Evolutionary conservation across 768 basidiomycete genomes (phyloP).

Genomic region (Basidioascus undulatus): DNA sequence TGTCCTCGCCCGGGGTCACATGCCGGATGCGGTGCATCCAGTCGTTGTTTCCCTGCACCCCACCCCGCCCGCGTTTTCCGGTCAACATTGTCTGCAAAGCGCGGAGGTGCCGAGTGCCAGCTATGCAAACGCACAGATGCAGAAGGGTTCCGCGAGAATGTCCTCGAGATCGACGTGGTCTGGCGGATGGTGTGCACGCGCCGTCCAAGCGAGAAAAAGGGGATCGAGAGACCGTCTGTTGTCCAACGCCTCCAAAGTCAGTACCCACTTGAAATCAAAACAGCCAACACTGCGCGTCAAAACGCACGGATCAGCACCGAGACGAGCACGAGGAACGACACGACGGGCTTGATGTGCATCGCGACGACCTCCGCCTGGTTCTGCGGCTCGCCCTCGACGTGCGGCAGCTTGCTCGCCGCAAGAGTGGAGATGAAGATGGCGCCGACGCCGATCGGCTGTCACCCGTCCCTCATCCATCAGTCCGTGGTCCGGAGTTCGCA

Average conservation of each 20-base stretch:
- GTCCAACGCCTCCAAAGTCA: neutral
- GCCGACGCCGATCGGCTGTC: conserved; percentile 67
- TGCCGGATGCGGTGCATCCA: conserved; percentile 45
- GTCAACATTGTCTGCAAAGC: too few relatives aligned
- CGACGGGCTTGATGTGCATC: conserved; percentile 68
- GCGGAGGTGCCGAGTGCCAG: conserved; percentile 27
- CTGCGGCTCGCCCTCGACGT: conserved; percentile 22
- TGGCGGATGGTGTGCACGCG: conserved; percentile 76
- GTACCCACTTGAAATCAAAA: neutral
- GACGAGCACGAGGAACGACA: conserved; percentile 78
- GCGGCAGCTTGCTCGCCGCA: conserved; percentile 37
- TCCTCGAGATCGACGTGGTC: conserved; percentile 44
- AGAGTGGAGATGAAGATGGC: conserved; percentile 83
- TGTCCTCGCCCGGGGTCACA: conserved; percentile 29
- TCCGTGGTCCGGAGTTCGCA: too few relatives aligned
- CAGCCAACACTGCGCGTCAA: neutral
- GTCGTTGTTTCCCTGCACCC: conserved; percentile 48
- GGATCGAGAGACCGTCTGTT: conserved; percentile 65
- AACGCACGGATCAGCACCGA: conserved; percentile 34
- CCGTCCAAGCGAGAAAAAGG: conserved; percentile 73
- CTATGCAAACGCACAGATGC: conserved; percentile 27
- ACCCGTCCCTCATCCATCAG: conserved; percentile 2
- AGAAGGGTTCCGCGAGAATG: conserved; percentile 20
- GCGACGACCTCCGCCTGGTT: conserved; percentile 41
- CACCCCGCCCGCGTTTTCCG: too few relatives aligned